phyloP scores from a whole-genome alignment of 805 yeast species.

The Nakazawaea anatomiae region DNA sequence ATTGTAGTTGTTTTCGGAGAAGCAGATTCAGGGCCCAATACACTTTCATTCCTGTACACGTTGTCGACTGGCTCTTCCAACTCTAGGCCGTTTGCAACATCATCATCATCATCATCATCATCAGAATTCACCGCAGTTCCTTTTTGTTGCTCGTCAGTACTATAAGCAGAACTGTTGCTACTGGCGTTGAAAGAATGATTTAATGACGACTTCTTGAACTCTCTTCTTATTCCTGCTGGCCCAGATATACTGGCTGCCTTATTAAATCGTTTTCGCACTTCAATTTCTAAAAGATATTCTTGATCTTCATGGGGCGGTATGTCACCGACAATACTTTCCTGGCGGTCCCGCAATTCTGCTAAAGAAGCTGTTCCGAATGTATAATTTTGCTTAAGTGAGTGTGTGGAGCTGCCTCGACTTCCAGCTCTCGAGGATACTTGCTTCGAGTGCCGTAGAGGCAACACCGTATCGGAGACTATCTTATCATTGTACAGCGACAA shows the following conservation, averaged over 20 bases:
- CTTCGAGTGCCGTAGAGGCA: conserved; percentile 13
- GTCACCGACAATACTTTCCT: not conserved
- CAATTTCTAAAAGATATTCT: conserved; percentile 1
- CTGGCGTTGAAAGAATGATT: conserved; percentile 8
- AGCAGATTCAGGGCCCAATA: not conserved
- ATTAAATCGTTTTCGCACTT: not conserved
- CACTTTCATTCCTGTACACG: not conserved
- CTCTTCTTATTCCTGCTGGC: not conserved
- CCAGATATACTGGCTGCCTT: conserved; percentile 9
- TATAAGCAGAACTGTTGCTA: not conserved
- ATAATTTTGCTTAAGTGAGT: conserved; percentile 5
- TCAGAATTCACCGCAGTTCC: not conserved
- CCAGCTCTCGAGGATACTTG: conserved; percentile 8
- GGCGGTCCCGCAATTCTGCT: not conserved
- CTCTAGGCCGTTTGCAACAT: not conserved
- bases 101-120: not conserved
- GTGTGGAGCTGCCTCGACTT: conserved; percentile 3
- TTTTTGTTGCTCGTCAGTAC: not conserved
- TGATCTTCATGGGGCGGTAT: not conserved
- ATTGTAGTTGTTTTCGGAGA: not conserved
- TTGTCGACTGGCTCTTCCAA: not conserved
- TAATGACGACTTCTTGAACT: conserved; percentile 6
- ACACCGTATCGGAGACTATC: conserved; percentile 20
- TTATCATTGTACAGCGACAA: conserved; percentile 22
- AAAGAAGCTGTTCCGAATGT: conserved; percentile 4